A percentile compares a stretch with the other conserved stretches of the same genome.
Evolutionary conservation across 1,139 yeast species (phyloP).

Genomic region (Pneumocystis jirovecii): DNA sequence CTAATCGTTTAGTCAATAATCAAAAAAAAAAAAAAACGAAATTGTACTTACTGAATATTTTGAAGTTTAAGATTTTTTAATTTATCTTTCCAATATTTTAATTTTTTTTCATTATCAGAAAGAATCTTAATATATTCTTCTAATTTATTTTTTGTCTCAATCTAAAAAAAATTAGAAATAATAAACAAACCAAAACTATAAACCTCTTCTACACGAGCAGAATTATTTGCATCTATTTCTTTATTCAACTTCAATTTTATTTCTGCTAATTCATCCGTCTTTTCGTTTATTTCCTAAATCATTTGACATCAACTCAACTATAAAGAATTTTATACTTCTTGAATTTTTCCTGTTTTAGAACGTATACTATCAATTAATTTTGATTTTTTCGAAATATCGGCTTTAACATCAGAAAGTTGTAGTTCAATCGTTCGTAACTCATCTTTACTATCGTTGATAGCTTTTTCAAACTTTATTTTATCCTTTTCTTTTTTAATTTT

Average conservation of each 20-base stretch:
- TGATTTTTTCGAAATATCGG: conserved; percentile 25
- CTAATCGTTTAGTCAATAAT: conserved; percentile 17
- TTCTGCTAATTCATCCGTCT: conserved; percentile 26
- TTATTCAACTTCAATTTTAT: conserved; percentile 37
- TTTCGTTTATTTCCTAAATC: conserved; percentile 22
- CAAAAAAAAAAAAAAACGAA: conserved; percentile 16
- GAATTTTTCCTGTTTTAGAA: conserved; percentile 10
- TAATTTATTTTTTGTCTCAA: conserved; percentile 49
- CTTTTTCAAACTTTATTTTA: conserved; percentile 37
- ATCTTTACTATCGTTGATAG: conserved; percentile 27
- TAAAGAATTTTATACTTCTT: conserved; percentile 2
- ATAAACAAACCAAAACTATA: not conserved
- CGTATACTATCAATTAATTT: conserved; percentile 7
- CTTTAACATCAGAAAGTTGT: conserved; percentile 21
- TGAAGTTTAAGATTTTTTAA: conserved; percentile 20
- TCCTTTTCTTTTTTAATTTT: conserved; percentile 55
- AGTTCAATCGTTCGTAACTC: conserved; percentile 25
- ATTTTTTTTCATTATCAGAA: conserved; percentile 26
- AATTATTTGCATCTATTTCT: conserved; percentile 40
- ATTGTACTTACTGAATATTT: conserved; percentile 12
- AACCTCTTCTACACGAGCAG: conserved; percentile 45
- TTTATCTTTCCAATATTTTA: conserved; percentile 25
- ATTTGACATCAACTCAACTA: conserved; percentile 6
- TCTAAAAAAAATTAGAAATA: conserved; percentile 14
- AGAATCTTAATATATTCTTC: conserved; percentile 40